phyloP scores from a whole-genome alignment of 2,329 filamentous ascomycete species.

The Catunica adiposa region DNA sequence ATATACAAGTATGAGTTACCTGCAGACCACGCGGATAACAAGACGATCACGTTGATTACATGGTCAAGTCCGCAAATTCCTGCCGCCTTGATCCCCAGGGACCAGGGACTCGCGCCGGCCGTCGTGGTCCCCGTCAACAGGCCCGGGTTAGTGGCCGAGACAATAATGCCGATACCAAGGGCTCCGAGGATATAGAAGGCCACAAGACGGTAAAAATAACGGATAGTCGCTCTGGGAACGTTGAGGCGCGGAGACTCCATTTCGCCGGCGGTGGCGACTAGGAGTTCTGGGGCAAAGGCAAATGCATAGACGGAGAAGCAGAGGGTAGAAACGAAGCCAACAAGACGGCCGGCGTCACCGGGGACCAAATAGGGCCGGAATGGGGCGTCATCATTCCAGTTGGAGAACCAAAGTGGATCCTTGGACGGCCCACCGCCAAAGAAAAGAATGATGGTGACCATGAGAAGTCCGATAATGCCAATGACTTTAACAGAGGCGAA shows the following conservation, averaged over 20 bases:
- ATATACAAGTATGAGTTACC: constrained; percentile 41
- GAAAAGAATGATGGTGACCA: constrained; percentile 31
- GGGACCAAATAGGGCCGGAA: constrained; percentile 21
- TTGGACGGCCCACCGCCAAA: constrained; percentile 30
- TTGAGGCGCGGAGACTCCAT: constrained; percentile 23
- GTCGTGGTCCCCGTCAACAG: constrained; percentile 22
- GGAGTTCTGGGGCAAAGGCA: constrained; percentile 20
- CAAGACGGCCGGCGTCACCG: constrained; percentile 36
- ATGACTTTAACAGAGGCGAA: constrained; percentile 34
- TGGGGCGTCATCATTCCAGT: constrained; percentile 23
- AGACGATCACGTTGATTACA: constrained; percentile 44
- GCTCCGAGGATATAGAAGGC: constrained; percentile 24
- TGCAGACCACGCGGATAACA: constrained; percentile 42
- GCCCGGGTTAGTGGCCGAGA: constrained; percentile 22
- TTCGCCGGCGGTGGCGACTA: constrained; percentile 24
- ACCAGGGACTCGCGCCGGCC: constrained; percentile 36
- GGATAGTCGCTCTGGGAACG: constrained; percentile 22
- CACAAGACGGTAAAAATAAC: constrained; percentile 23
- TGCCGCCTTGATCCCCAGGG: constrained; percentile 35
- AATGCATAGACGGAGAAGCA: constrained; percentile 20
- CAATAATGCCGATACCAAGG: constrained; percentile 24
- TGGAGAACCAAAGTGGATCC: constrained; percentile 28
- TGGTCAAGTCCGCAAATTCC: constrained; percentile 32
- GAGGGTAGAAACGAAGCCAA: constrained; percentile 30
- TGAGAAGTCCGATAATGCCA: constrained; percentile 33